phyloP scores from a whole-genome alignment of 345 rosid species.

The Raphanus sativus region DNA sequence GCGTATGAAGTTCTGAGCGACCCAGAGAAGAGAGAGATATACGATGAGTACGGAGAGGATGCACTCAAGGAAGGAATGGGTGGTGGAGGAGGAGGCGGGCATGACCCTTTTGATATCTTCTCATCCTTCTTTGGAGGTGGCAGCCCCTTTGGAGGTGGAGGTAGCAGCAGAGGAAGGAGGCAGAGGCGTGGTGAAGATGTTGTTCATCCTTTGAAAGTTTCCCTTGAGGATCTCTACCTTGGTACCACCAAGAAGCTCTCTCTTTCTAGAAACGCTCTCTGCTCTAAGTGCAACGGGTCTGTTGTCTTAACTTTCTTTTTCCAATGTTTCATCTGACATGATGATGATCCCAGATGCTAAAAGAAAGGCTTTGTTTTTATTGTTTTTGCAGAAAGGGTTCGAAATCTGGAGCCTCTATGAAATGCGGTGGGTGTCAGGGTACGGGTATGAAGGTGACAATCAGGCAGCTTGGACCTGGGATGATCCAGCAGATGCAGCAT shows the following conservation, averaged over 20 bases:
- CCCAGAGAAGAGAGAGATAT: slow-evolving; percentile 83
- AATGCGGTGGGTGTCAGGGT: no score
- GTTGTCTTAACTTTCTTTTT: no score
- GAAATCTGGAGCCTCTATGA: no score
- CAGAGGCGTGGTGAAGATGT: slow-evolving; percentile 90
- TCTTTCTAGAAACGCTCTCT: slow-evolving; percentile 69
- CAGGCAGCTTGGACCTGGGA: slow-evolving; percentile 83
- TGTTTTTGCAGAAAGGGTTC: no score
- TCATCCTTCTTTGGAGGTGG: slow-evolving; percentile 65
- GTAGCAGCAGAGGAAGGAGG: slow-evolving; percentile 69
- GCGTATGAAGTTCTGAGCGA: slow-evolving; percentile 87
- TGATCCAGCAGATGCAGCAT: slow-evolving; percentile 90
- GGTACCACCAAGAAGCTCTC: slow-evolving; percentile 54
- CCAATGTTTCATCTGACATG: no score
- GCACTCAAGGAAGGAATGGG: slow-evolving; percentile 97
- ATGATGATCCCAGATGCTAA: no score
- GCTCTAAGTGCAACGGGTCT: slow-evolving; percentile 79
- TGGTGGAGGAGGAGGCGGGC: slow-evolving; percentile 59
- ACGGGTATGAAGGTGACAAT: slow-evolving; percentile 55
- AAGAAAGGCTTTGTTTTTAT: no score
- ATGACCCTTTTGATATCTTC: slow-evolving; percentile 85
- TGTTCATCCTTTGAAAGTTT: slow-evolving; percentile 73
- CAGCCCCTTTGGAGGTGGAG: slow-evolving; percentile 62
- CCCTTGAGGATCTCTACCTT: slow-evolving; percentile 59
- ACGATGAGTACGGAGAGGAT: slow-evolving; percentile 87